Evolutionary conservation across 2,329 filamentous ascomycete species (phyloP).

Genomic region (Pseudogymnoascus sp.): DNA sequence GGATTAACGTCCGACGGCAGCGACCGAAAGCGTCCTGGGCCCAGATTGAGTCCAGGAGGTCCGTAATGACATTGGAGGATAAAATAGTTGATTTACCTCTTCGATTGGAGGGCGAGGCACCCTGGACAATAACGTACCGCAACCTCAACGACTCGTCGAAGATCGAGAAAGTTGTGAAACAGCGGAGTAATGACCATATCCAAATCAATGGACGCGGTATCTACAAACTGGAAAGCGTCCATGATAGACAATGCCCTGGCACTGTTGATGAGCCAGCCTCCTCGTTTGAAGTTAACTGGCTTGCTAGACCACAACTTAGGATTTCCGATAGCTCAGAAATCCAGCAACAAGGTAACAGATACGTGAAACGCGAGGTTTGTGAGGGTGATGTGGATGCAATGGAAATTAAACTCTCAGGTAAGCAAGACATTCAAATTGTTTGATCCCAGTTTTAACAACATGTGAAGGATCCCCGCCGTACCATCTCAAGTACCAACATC

Average conservation of each 20-base stretch:
- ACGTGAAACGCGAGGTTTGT: constrained; percentile 74
- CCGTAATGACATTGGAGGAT: constrained; percentile 67
- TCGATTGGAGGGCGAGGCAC: constrained; percentile 73
- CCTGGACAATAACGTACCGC: constrained; percentile 72
- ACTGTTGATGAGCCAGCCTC: constrained; percentile 65
- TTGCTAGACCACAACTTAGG: constrained; percentile 65
- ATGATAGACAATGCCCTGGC: constrained; percentile 75
- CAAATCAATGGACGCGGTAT: constrained; percentile 57
- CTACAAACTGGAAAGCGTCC: constrained; percentile 72
- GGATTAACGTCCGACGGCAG: constrained; percentile 80
- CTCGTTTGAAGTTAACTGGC: constrained; percentile 75
- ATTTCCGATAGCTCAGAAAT: constrained; percentile 58
- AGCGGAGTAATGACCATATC: constrained; percentile 59
- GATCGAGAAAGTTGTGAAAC: constrained; percentile 35
- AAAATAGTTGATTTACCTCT: constrained; percentile 68
- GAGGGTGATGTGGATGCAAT: constrained; percentile 90
- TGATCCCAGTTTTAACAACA: neutral
- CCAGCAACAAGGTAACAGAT: constrained; percentile 43
- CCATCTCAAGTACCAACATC: constrained; percentile 71
- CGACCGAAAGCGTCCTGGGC: constrained; percentile 82
- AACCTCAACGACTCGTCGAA: constrained; percentile 48
- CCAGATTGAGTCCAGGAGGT: constrained; percentile 69
- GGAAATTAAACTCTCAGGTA: constrained; percentile 71
- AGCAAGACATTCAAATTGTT: constrained; percentile 21
- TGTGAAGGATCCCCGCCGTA: constrained; percentile 65